Base-by-base conservation (phyloP, 768 basidiomycete genomes). In the Candolleomyces eurysporus region DNA sequence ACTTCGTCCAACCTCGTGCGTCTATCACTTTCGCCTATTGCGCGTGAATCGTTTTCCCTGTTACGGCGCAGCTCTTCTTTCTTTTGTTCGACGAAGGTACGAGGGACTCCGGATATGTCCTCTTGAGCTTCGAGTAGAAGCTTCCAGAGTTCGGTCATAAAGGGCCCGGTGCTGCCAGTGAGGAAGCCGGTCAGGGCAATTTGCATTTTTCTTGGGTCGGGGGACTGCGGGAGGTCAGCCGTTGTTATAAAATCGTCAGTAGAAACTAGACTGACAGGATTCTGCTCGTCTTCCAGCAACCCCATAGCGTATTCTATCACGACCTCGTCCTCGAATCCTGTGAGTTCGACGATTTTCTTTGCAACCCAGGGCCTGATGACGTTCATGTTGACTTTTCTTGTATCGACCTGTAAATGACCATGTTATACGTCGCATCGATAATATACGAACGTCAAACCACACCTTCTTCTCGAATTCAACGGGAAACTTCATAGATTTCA, bases 301-400 rank as follows among this genome's bases (percentile, higher is more conserved):
- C 94, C 94, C 87, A 94, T 93, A 17, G 94, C 94, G 70, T 97
- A 98, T 70, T 98, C 96, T 31, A 98, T 88, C 46, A 98, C 89
- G 48, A 99, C 89, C 71, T 99, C 97, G 73, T 99, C 97, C 68
- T 99, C 97, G 42, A 98, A 87, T 2, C 96, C 94, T 48, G 95
- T 86, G 21, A 97, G 82, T 61, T 95, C 92, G 3, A 90, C 84
- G 60, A 97, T 89, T 74, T 92, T 91, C 81, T 94, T 94, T 14
- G 92, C 91, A 62, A 98, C 88, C 97, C 97, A 99, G 3, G 94
- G 93, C 61, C 92, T 82, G 70, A 99, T 91, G 66, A 98, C 94
- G 17, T 84, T 79, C 63, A 98, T 68, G 73, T 98, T 97, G 63
- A 98, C 94, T 81, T 98, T 96, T 40, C 92, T 86, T 85, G 96